A percentile compares a stretch with the other conserved stretches of the same genome.
These are phyloP conservation scores for Lactifluus echinatus DNA, from an alignment of 768 basidiomycete species.

Conservation along the genomic window DNA sequence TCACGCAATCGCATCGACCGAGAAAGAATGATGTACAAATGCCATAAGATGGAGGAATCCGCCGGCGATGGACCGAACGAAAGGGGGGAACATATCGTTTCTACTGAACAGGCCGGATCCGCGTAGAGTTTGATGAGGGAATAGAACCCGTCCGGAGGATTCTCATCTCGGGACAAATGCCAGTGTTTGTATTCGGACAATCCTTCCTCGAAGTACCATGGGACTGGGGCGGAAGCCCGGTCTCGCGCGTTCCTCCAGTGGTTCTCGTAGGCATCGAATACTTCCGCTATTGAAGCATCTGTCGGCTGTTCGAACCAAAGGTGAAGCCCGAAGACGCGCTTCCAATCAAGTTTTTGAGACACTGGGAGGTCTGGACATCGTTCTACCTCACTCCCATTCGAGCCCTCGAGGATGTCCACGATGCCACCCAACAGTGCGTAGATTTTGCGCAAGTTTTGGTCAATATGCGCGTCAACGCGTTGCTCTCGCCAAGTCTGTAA, in stretches of 20 bases:
- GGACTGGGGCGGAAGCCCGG: slow-evolving; percentile 44
- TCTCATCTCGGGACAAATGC: slow-evolving; percentile 36
- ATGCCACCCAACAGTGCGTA: slow-evolving; percentile 82
- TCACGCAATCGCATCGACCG: slow-evolving; percentile 77
- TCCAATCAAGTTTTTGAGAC: slow-evolving; percentile 82
- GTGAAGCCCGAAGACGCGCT: slow-evolving; percentile 80
- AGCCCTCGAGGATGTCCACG: slow-evolving; percentile 48
- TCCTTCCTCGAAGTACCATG: slow-evolving; percentile 44
- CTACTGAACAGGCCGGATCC: slow-evolving; percentile 62
- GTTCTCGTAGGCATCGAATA: slow-evolving; percentile 53
- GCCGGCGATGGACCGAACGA: slow-evolving; percentile 67
- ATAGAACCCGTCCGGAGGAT: slow-evolving; percentile 65
- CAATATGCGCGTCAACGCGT: slow-evolving; percentile 58
- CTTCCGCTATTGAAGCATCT: slow-evolving; percentile 60
- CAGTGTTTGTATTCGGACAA: slow-evolving; percentile 27
- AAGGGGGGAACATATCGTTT: slow-evolving; percentile 57
- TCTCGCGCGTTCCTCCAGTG: slow-evolving; percentile 31
- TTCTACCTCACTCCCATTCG: slow-evolving; percentile 41
- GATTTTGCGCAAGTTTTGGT: slow-evolving; percentile 60
- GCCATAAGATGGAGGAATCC: slow-evolving; percentile 88
- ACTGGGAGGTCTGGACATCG: slow-evolving; percentile 53
- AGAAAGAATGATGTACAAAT: slow-evolving; percentile 82
- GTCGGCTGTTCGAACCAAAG: slow-evolving; percentile 81
- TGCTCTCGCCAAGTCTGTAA: slow-evolving; percentile 78
- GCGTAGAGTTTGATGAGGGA: slow-evolving; percentile 73